These are phyloP conservation scores for Candida tallmaniae DNA, from an alignment of 805 yeast species.

Conservation along the genomic window DNA sequence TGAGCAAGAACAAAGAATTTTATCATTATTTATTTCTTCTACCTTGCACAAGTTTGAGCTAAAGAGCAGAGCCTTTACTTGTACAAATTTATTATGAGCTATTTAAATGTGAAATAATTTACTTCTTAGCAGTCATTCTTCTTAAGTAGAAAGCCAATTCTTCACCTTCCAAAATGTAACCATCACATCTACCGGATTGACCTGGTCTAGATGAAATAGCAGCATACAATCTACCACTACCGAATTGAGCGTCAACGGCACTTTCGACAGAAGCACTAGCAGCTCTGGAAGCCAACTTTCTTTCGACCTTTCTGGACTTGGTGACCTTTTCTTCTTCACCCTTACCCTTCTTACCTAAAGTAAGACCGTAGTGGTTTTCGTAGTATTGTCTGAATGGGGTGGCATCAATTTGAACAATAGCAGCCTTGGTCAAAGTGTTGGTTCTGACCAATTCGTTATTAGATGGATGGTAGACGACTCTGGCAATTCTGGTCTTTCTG, in stretches of 20 bases:
- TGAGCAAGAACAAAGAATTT: too few species aligned
- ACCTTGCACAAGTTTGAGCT: too few species aligned
- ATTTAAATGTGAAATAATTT: conserved; percentile 25
- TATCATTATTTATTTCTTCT: too few species aligned
- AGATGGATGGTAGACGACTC: conserved; percentile 98
- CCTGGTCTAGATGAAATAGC: conserved; percentile 99
- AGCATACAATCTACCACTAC: conserved; percentile 99
- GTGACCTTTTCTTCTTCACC: conserved; percentile 50
- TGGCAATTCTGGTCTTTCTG: conserved; percentile 98
- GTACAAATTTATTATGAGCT: conserved; percentile 1
- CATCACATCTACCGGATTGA: conserved; percentile 99
- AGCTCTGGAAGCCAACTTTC: conserved; percentile 93
- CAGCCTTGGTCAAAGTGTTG: conserved; percentile 98
- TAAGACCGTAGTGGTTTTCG: conserved; percentile 96
- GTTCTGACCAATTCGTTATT: conserved; percentile 99
- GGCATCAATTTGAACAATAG: conserved; percentile 99
- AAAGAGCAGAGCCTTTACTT: background rate
- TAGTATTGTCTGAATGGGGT: conserved; percentile 99
- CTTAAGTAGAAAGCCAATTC: conserved; percentile 99
- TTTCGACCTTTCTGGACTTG: conserved; percentile 76
- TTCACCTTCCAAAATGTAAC: conserved; percentile 99
- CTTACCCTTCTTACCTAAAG: conserved; percentile 68
- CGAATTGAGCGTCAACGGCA: conserved; percentile 93
- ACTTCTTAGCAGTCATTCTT: conserved; percentile 99
- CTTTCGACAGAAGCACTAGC: conserved; percentile 77